Base-by-base conservation (phyloP, 208 protist species). In the Acanthamoeba divionensis region DNA sequence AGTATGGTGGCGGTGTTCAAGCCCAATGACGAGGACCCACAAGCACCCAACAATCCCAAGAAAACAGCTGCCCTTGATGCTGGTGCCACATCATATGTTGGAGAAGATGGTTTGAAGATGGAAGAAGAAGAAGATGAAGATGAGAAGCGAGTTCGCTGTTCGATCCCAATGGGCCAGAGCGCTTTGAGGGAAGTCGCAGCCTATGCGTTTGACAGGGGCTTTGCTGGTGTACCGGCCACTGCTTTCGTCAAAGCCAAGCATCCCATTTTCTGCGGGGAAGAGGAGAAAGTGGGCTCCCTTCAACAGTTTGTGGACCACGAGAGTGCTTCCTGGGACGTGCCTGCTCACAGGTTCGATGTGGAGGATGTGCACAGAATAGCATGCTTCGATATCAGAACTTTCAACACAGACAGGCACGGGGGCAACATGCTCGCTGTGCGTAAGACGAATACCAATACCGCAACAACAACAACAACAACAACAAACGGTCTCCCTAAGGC, bases 31-130 rank as follows among this genome's bases (percentile, higher is more conserved):
- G 77, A 87, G 54, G 77, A 87, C 29, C 77, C 77, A 33, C 77
- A 87, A 57, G 77, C 52, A 50, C 38, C 26, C 77, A 87, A 87
- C 77, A 87, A 87, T 41, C 77, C 77, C 52, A 87, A 87, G 24
- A 15, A 29, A 41, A 87, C 41, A 41, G 54, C 63, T 33, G 24
- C 12, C 41, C 54, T 45, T 26, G 47, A 36, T 13, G 12, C 26
- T 38, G n/a, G n/a, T n/a, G n/a, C n/a, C n/a, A n/a, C n/a, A n/a
- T n/a, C n/a, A n/a, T n/a, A n/a, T n/a, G n/a, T n/a, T n/a, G n/a
- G n/a, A n/a, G n/a, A n/a, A n/a, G n/a, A n/a, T n/a, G n/a, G n/a
- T n/a, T n/a, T n/a, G n/a, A n/a, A n/a, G n/a, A n/a, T n/a, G n/a
- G n/a, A n/a, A n/a, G n/a, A n/a, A n/a, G n/a, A n/a, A n/a, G n/a